These are phyloP conservation scores for Euphorbia pulcherrima DNA, from an alignment of 345 rosid genomes.

Conservation along the genomic window DNA sequence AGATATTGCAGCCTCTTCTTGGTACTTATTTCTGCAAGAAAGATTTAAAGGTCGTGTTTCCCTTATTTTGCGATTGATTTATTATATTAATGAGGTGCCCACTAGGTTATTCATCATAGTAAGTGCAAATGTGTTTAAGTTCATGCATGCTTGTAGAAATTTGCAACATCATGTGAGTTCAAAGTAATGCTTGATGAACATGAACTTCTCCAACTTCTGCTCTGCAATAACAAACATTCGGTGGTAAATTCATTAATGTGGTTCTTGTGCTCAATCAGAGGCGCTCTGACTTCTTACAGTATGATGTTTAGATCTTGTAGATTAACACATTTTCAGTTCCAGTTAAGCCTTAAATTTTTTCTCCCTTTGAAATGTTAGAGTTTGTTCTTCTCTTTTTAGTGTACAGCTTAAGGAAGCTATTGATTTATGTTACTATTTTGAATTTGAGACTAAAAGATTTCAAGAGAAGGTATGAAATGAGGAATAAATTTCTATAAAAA, in stretches of 20 bases:
- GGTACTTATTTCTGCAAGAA: slow-evolving; percentile 19
- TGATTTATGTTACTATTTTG: slow-evolving; percentile 6
- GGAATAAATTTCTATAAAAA: slow-evolving; percentile 1
- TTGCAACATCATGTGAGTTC: background rate
- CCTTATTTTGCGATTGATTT: slow-evolving; percentile 1
- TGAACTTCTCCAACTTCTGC: background rate
- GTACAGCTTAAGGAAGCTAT: slow-evolving; percentile 27
- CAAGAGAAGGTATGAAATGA: background rate
- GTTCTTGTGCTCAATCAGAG: background rate
- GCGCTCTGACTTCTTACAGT: background rate
- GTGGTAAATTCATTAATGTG: background rate
- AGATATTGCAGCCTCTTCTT: slow-evolving; percentile 37
- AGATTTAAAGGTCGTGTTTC: slow-evolving; percentile 40
- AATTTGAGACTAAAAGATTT: slow-evolving; percentile 14
- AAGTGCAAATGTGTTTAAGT: background rate
- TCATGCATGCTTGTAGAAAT: background rate
- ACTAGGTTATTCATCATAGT: background rate
- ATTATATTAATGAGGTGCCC: background rate
- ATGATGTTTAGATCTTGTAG: background rate
- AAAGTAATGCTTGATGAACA: background rate
- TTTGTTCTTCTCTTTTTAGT: slow-evolving; percentile 21
- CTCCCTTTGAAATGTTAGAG: too few species aligned
- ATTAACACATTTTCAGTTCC: background rate
- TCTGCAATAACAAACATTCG: background rate
- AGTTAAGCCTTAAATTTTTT: too few species aligned